Conservation (phyloP, 2,329 filamentous ascomycete genomes). For the Aspergillus floridensis region DNA sequence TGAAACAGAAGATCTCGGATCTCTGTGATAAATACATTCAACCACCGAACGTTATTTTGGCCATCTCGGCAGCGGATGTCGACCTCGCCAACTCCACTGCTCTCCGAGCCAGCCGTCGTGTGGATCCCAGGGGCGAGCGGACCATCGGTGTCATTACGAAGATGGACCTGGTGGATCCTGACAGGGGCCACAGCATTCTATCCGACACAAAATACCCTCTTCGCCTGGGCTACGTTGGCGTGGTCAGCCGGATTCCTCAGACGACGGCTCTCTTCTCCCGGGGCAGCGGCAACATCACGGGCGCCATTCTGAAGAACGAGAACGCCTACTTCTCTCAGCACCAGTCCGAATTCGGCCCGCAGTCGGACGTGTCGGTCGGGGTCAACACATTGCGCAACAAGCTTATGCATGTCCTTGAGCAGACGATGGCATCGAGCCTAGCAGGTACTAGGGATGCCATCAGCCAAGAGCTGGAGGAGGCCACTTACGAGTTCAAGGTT, state of each 20-base stretch:
- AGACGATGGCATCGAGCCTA: constrained; percentile 92
- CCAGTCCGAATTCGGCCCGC: constrained; percentile 72
- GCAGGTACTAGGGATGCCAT: constrained; percentile 89
- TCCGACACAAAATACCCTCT: constrained; percentile 90
- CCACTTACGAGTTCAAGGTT: constrained; percentile 97
- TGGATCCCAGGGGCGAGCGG: constrained; percentile 89
- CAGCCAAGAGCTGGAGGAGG: constrained; percentile 90
- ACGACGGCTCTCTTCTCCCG: constrained; percentile 73
- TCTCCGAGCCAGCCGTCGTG: constrained; percentile 79
- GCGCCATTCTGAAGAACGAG: constrained; percentile 83
- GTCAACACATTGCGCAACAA: constrained; percentile 88
- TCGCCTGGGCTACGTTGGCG: constrained; percentile 92
- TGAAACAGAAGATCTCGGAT: constrained; percentile 94
- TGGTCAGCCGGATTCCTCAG: constrained; percentile 78
- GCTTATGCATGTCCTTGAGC: constrained; percentile 92
- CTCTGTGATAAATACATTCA: constrained; percentile 99
- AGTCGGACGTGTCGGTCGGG: constrained; percentile 72
- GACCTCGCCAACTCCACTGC: constrained; percentile 96
- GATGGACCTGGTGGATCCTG: constrained; percentile 92
- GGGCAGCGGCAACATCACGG: constrained; percentile 74
- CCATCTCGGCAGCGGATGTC: constrained; percentile 95
- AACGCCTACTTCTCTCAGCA: constrained; percentile 82
- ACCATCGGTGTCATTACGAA: constrained; percentile 99
- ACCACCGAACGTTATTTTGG: constrained; percentile 90
- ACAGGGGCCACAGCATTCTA: constrained; percentile 73